Base-by-base conservation (phyloP, 2,329 filamentous ascomycete species). In the Diaporthe citri region DNA sequence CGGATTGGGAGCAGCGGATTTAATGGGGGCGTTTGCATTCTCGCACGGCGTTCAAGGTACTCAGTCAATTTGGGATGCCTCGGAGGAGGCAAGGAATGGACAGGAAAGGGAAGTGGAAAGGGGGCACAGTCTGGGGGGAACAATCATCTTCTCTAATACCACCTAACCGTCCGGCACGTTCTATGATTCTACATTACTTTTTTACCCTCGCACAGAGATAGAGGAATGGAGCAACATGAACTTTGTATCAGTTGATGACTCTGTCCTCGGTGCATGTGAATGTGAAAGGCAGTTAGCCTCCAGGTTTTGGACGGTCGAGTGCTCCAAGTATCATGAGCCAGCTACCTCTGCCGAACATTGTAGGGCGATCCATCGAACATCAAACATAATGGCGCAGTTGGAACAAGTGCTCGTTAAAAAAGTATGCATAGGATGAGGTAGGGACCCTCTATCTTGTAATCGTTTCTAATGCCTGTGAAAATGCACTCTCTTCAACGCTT, bases 1-100 rank as follows among this genome's bases (percentile, higher is more conserved):
- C 20, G 34, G 34, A 20, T 34, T 9, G 15, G 46, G 71, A 17
- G 15, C 7, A 41, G 12, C 13, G 57, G 13, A 41, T 25, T 20
- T 13, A 34, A 39, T 10, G 43, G 52, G 9, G 46, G 64, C 56
- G 55, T 75, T 57, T 71, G 71, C 74, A 75, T 75, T 71, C 46
- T 75, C 34, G 39, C 46, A 70, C 64, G 74, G 74, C 71, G 74
- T 75, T 74, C 43, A 55, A 41, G 46, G 48, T 10, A 46, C 15
- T 51, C 15, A 43, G 5, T 59, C 15, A n/a, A 48, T 13, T 46
- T 51, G 25, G 36, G 17, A n/a, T 10, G 34, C n/a, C 46, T 31
- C 9, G 55, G 34, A 72, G 48, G 36, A 64, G 15, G 48, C 7
- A 20, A 12, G 20, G 10, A 20, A 72, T 9, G n/a, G 39, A 34